Conservation (phyloP, 805 yeast genomes). For the Spathaspora hagerdaliae region DNA sequence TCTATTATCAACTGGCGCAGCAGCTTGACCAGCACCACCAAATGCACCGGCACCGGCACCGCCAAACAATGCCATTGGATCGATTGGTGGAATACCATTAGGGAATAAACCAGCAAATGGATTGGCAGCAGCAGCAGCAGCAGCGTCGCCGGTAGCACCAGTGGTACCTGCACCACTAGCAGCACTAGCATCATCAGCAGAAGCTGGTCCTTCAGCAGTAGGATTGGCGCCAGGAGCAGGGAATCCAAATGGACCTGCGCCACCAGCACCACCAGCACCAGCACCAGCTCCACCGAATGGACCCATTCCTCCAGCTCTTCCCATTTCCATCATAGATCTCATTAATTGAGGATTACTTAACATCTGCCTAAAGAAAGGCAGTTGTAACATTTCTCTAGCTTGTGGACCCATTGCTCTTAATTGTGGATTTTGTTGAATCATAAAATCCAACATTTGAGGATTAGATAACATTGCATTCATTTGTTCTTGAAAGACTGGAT, state of each 20-base stretch:
- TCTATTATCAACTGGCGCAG: constrained; percentile 35
- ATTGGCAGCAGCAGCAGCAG: constrained; percentile 23
- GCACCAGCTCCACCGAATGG: constrained; percentile 15
- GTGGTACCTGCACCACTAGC: constrained; percentile 9
- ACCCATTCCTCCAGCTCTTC: constrained; percentile 44
- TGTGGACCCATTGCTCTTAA: constrained; percentile 85
- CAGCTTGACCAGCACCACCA: constrained; percentile 20
- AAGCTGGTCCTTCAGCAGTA: constrained; percentile 18
- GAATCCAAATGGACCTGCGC: constrained; percentile 16
- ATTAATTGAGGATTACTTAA: constrained; percentile 76
- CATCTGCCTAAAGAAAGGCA: constrained; percentile 73
- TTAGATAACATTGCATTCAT: constrained; percentile 79
- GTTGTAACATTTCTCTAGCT: constrained; percentile 79
- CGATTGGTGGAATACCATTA: constrained; percentile 35
- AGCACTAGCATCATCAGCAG: constrained; percentile 9
- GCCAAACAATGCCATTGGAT: constrained; percentile 51
- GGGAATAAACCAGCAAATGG: constrained; percentile 39
- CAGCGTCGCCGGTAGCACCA: constrained; percentile 7
- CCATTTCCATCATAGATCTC: constrained; percentile 78
- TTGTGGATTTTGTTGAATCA: constrained; percentile 82
- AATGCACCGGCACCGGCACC: constrained; percentile 25
- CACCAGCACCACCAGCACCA: constrained; percentile 10
- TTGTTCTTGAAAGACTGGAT: constrained; percentile 77
- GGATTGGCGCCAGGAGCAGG: constrained; percentile 41
- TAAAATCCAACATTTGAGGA: constrained; percentile 81